Evolutionary conservation across 805 yeast species (phyloP).

Genomic region (Yamadazyma akitaensis): DNA sequence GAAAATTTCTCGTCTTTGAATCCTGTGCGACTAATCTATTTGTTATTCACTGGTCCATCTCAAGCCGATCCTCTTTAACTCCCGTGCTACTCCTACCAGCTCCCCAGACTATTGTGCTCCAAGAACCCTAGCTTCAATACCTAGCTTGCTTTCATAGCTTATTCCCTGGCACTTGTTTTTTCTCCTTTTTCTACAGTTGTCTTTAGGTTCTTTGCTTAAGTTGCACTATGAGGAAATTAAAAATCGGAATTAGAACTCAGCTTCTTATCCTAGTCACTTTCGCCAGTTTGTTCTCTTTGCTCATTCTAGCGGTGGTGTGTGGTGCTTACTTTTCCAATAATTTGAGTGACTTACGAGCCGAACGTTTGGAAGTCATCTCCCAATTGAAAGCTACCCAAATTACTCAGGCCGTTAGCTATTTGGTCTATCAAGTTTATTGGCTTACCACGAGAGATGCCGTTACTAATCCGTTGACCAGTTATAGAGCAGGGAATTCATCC

Average conservation of each 20-base stretch:
- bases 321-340: slow-evolving; percentile 68
- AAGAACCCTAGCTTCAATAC: too few species aligned
- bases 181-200: background rate
- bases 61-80: background rate
- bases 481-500: slow-evolving; percentile 71
- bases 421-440: slow-evolving; percentile 67
- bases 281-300: slow-evolving; percentile 65
- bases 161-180: background rate
- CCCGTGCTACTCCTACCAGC: background rate
- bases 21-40: background rate
- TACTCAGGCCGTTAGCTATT: slow-evolving; percentile 58
- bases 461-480: slow-evolving; percentile 56
- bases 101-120: too few species aligned
- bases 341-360: slow-evolving; percentile 60
- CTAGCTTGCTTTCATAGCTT: background rate
- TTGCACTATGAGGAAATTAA: slow-evolving; percentile 35
- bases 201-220: background rate
- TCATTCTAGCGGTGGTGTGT: slow-evolving; percentile 70
- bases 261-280: slow-evolving; percentile 66
- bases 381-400: slow-evolving; percentile 79
- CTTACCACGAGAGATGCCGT: slow-evolving; percentile 60
- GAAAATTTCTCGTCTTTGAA: background rate
- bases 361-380: slow-evolving; percentile 72
- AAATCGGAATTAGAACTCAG: slow-evolving; percentile 72
- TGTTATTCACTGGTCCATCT: background rate